A percentile compares a stretch with the other conserved stretches of the same genome.
Evolutionary conservation across 306 rosid genomes (phyloP).

Genomic region (Prunus kanzakura): DNA sequence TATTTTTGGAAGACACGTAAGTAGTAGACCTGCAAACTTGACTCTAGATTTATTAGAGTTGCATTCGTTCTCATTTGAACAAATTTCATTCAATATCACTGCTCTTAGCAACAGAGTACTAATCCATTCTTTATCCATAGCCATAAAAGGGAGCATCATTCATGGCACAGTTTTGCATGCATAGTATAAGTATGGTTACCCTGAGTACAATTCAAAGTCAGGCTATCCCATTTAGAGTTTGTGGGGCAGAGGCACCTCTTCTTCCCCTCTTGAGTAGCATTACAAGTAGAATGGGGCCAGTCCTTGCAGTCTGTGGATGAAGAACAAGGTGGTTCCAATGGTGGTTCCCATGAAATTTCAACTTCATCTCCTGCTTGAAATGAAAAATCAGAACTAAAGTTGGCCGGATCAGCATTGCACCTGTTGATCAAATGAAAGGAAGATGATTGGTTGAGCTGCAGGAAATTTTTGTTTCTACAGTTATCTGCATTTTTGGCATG

Average conservation of each 20-base stretch:
- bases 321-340: constrained; percentile 56
- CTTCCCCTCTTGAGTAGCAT: constrained; percentile 38
- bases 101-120: not conserved
- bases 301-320: constrained; percentile 56
- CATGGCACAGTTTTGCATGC: not conserved
- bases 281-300: constrained; percentile 68
- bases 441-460: constrained; percentile 51
- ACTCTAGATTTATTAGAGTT: not conserved
- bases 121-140: not conserved
- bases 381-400: constrained; percentile 35
- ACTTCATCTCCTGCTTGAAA: constrained; percentile 44
- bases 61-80: not conserved
- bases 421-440: constrained; percentile 45
- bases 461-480: constrained; percentile 38
- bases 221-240: constrained; percentile 54
- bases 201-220: constrained; percentile 47
- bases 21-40: not conserved
- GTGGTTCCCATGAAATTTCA: constrained; percentile 52
- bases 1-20: not conserved
- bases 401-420: constrained; percentile 44
- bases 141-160: not conserved
- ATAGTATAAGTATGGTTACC: constrained; percentile 29
- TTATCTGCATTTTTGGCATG: constrained; percentile 33
- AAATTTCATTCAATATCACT: not conserved
- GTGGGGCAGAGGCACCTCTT: constrained; percentile 55